Evolutionary conservation across 805 yeast genomes (phyloP), one percentile per base, ranked within the genome.

Genomic region (Starmerella bombicola): DNA sequence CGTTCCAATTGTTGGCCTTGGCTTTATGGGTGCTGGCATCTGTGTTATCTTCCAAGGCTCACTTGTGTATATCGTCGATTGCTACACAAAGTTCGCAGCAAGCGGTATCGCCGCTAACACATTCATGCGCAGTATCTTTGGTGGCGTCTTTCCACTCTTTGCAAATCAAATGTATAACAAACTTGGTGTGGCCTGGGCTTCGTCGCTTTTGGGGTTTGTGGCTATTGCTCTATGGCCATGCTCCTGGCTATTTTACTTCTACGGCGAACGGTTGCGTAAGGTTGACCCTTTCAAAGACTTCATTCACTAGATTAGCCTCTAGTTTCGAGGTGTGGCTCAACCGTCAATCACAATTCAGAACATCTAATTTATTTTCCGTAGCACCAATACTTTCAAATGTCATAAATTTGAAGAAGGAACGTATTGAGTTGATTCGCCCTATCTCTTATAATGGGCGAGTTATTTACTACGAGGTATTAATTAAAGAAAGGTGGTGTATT

Each of bases 71-170:
- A 63, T 76, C 43, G 74, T 76, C 34, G 82, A 77, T 54, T 67
- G 78, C 35, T 74, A 73, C 53, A 66, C 74, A 17, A 59, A 66
- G 39, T 71, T 65, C 50, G 73, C 80, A 5, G 81, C 81, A 2
- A 70, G 78, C 16, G 79, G 78, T 3, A 66, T 76, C 44, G 80
- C 83, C 5, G 53, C 54, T 3, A 74, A 74, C 47, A 73, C 81
- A 1, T 67, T 76, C 37, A 55, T 72, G 44, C 63, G 82, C 54
- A 73, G 78, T 1, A 55, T 70, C 3, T 66, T 69, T 49, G 81
- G 78, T 2, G 72, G 74, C 44, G 70, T 68, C 3, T 74, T 76
- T 63, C 80, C 81, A 25, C 62, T 80, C 38, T 78, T 80, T 57
- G 80, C 81, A 3, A 54, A 63, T 29, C 70, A 72, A 25, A 68